A percentile compares a stretch with the other conserved stretches of the same genome.
These are phyloP conservation scores for Sanghuangporus weigelae DNA, from an alignment of 1,284 basidiomycete genomes.

Conservation along the genomic window DNA sequence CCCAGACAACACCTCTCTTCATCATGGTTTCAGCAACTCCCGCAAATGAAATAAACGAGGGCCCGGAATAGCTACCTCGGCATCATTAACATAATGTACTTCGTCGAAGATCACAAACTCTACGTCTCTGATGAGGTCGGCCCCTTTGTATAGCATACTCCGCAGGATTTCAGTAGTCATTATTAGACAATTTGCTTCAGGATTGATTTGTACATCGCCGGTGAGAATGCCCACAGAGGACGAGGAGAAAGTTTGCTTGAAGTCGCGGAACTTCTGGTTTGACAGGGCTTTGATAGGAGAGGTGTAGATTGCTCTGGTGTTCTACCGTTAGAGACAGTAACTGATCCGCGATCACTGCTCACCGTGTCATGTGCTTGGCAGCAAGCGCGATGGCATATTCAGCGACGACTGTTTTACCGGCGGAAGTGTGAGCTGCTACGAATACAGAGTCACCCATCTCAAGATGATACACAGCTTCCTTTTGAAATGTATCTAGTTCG, in stretches of 20 bases:
- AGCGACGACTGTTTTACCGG: slow-evolving; percentile 99
- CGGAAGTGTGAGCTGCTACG: slow-evolving; percentile 97
- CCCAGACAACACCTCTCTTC: slow-evolving; percentile 98
- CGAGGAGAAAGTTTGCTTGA: slow-evolving; percentile 94
- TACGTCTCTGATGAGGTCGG: slow-evolving; percentile 96
- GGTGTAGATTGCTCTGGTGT: slow-evolving; percentile 85
- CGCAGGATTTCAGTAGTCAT: slow-evolving; percentile 99
- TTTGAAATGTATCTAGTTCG: slow-evolving; percentile 89
- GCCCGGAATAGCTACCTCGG: slow-evolving; percentile 61
- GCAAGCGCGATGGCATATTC: slow-evolving; percentile 98
- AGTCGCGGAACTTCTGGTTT: slow-evolving; percentile 99
- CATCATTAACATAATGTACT: slow-evolving; percentile 99
- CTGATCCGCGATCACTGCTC: slow-evolving; percentile 21
- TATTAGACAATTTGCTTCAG: slow-evolving; percentile 94
- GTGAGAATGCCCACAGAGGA: slow-evolving; percentile 94
- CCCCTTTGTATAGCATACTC: slow-evolving; percentile 98
- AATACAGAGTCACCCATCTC: slow-evolving; percentile 98
- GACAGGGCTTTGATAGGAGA: slow-evolving; percentile 98
- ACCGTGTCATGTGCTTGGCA: slow-evolving; percentile 98
- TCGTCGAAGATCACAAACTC: slow-evolving; percentile 99
- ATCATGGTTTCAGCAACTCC: slow-evolving; percentile 3
- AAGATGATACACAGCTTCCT: slow-evolving; percentile 96
- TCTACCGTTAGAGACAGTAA: slow-evolving; percentile 7
- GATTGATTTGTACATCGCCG: slow-evolving; percentile 99
- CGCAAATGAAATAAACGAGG: neutral